Evolutionary conservation across 176 grass and related monocot species (phyloP).

Genomic region (Cymbopogon citratus): DNA sequence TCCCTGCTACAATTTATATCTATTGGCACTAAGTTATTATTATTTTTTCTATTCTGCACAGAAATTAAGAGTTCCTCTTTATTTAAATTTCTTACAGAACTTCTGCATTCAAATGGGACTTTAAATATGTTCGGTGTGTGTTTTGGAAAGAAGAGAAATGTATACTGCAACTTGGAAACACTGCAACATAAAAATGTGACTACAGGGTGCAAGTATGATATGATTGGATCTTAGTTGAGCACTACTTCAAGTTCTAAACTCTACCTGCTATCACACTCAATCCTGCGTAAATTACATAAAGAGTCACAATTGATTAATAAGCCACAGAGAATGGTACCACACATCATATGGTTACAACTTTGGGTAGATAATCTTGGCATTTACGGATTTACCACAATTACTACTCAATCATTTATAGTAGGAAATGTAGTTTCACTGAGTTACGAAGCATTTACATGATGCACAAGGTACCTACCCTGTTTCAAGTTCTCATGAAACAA

Average conservation of each 20-base stretch:
- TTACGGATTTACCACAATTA: background rate
- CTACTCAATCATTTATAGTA: background rate
- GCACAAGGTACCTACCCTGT: background rate
- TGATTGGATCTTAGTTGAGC: background rate
- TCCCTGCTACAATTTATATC: background rate
- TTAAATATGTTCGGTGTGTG: background rate
- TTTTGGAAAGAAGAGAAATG: background rate
- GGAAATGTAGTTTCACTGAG: background rate
- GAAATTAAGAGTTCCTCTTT: background rate
- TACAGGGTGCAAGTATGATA: background rate
- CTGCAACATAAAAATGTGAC: constrained; percentile 20
- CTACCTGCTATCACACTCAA: background rate
- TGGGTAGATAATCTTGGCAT: background rate
- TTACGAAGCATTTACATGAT: constrained; percentile 2
- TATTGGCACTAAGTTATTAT: background rate
- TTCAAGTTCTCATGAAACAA: background rate
- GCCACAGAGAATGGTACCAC: background rate
- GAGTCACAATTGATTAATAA: background rate
- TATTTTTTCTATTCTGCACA: background rate
- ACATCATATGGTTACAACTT: background rate
- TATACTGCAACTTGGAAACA: constrained; percentile 4
- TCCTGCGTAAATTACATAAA: background rate
- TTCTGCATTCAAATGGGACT: background rate
- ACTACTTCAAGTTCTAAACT: background rate
- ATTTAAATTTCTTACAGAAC: background rate